Conservation (phyloP, 2,329 filamentous ascomycete genomes). For the Pseudocercospora fuligena region DNA sequence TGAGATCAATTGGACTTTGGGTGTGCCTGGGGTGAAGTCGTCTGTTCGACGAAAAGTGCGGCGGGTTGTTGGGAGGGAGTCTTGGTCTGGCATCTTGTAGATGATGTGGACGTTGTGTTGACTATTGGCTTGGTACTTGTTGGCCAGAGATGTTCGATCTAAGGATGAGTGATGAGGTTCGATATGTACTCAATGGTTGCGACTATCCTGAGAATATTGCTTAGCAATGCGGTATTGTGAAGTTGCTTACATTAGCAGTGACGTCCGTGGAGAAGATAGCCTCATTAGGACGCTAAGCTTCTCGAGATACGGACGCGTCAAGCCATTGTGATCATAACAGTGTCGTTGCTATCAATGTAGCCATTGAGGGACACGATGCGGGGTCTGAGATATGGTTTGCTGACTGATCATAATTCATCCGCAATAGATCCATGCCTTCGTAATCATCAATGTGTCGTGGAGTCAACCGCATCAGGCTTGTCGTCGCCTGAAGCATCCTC, state of each 20-base stretch:
- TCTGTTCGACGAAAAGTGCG: constrained; percentile 43
- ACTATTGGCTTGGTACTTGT: too few species aligned
- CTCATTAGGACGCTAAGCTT: too few species aligned
- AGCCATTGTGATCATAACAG: not conserved
- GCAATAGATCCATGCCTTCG: not conserved
- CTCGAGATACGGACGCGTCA: not conserved
- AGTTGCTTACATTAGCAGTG: too few species aligned
- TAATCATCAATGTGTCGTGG: constrained; percentile 13
- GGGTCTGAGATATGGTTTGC: not conserved
- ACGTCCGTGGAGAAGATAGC: too few species aligned
- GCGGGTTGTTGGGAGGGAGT: constrained; percentile 23
- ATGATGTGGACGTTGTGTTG: too few species aligned
- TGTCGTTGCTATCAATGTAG: not conserved
- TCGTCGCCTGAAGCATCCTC: constrained; percentile 11
- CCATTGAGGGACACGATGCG: not conserved
- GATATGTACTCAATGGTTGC: too few species aligned
- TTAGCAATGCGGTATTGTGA: too few species aligned
- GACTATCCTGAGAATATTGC: too few species aligned
- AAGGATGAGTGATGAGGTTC: too few species aligned
- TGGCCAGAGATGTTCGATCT: not conserved
- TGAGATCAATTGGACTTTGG: constrained; percentile 23
- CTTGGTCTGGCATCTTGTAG: too few species aligned
- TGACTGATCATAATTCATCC: not conserved
- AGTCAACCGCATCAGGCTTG: constrained; percentile 13
- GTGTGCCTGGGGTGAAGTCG: constrained; percentile 32